Conservation (phyloP, 352 stramenopile species). For the Blastocystis sp. region DNA sequence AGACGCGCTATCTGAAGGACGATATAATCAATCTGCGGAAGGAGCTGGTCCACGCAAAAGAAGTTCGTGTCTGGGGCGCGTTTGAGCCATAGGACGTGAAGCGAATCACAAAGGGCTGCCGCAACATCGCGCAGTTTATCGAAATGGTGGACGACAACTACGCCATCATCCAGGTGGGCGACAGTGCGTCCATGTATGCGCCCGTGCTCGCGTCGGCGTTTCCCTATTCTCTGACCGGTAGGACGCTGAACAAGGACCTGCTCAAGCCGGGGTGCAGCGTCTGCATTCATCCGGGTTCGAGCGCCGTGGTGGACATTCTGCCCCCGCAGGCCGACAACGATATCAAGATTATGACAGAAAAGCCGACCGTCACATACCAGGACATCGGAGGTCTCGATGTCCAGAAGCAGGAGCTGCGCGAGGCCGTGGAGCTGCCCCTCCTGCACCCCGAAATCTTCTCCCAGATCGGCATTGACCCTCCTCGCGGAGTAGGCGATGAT, state of each 20-base stretch:
- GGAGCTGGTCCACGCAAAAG: conserved; percentile 96
- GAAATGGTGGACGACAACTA: conserved; percentile 99
- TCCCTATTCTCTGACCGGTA: conserved; percentile 74
- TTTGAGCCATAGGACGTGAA: conserved; percentile 82
- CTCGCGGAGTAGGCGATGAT: conserved; percentile 84
- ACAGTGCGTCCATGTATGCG: conserved; percentile 92
- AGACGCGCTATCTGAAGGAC: conserved; percentile 92
- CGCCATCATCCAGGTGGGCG: conserved; percentile 87
- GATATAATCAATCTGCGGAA: conserved; percentile 99
- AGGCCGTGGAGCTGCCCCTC: conserved; percentile 97
- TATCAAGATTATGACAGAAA: conserved; percentile 97
- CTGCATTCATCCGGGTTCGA: conserved; percentile 93
- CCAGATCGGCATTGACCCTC: conserved; percentile 98
- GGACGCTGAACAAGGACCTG: conserved; percentile 92
- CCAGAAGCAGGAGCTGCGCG: conserved; percentile 95
- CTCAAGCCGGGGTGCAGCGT: conserved; percentile 98
- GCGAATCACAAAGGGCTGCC: conserved; percentile 96
- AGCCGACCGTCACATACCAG: conserved; percentile 89
- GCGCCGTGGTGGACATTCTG: conserved; percentile 96
- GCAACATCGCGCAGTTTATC: conserved; percentile 99
- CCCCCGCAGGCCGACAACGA: conserved; percentile 96
- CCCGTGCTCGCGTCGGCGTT: conserved; percentile 57
- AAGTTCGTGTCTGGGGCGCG: conserved; percentile 75
- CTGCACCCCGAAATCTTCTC: conserved; percentile 98
- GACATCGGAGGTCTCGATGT: conserved; percentile 99